These are phyloP conservation scores for Colletotrichum tropicale DNA, from an alignment of 2,329 filamentous ascomycete genomes.

Conservation along the genomic window DNA sequence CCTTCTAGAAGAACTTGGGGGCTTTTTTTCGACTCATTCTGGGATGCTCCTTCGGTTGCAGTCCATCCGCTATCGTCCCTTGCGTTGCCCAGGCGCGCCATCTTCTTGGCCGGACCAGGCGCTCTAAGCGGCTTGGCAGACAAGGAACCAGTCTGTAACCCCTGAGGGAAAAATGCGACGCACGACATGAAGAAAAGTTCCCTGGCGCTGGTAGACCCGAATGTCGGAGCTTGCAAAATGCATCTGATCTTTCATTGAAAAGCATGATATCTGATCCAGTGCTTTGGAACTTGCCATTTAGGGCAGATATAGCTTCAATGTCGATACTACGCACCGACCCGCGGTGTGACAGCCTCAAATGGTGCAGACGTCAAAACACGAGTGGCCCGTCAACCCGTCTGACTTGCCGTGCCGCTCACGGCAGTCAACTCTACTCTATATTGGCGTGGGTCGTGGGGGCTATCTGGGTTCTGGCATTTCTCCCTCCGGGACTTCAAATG, in stretches of 20 bases:
- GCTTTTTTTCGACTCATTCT: neutral
- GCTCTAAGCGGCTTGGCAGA: slow-evolving; percentile 5
- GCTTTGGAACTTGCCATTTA: neutral
- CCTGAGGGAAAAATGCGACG: slow-evolving; percentile 1
- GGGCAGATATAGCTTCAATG: neutral
- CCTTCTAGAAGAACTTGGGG: neutral
- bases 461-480: neutral
- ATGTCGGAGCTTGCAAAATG: neutral
- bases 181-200: neutral
- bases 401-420: neutral
- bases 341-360: neutral
- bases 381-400: neutral
- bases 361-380: neutral
- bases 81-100: neutral
- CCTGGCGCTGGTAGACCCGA: neutral
- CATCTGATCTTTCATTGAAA: neutral
- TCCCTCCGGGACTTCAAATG: neutral
- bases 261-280: neutral
- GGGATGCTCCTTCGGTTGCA: neutral
- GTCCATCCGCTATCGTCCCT: neutral
- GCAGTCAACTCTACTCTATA: neutral
- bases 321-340: neutral
- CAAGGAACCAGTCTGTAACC: neutral
- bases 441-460: slow-evolving; percentile 3
- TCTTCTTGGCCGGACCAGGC: neutral